Conservation (phyloP, 495 filamentous ascomycete genomes). For the Penicillium tannophilum region DNA sequence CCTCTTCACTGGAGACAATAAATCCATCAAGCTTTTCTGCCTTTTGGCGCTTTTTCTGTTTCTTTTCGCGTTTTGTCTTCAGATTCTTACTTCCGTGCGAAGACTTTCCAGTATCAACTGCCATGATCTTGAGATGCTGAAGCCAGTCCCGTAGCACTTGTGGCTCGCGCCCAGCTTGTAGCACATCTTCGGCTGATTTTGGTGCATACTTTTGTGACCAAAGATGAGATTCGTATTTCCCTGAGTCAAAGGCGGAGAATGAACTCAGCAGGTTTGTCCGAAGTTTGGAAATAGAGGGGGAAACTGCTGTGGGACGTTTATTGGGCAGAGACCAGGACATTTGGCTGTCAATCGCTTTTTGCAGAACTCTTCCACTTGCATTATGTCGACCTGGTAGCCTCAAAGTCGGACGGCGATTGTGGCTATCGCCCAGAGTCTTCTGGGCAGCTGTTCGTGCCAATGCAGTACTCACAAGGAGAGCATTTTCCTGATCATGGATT, state of each 20-base stretch:
- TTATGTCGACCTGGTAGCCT: slow-evolving; percentile 38
- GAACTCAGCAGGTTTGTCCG: slow-evolving; percentile 59
- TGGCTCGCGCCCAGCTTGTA: slow-evolving; percentile 75
- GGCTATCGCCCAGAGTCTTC: background rate
- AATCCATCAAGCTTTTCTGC: slow-evolving; percentile 79
- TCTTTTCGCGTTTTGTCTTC: slow-evolving; percentile 45
- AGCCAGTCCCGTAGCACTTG: slow-evolving; percentile 82
- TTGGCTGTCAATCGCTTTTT: slow-evolving; percentile 36
- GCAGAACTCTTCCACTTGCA: slow-evolving; percentile 38
- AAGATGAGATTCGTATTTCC: slow-evolving; percentile 66
- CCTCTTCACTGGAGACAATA: slow-evolving; percentile 82
- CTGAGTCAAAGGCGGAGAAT: slow-evolving; percentile 79
- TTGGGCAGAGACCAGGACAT: slow-evolving; percentile 30
- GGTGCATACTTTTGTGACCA: slow-evolving; percentile 94
- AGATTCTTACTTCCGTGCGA: slow-evolving; percentile 45
- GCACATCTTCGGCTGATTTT: slow-evolving; percentile 63
- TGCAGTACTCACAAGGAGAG: slow-evolving; percentile 25
- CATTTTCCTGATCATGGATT: slow-evolving; percentile 39
- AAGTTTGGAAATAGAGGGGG: slow-evolving; percentile 55
- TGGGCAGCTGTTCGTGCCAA: slow-evolving; percentile 16
- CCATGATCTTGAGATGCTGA: slow-evolving; percentile 67
- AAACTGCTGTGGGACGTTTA: slow-evolving; percentile 2
- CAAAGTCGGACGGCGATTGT: slow-evolving; percentile 13
- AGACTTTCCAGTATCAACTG: slow-evolving; percentile 65
- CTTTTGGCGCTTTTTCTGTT: slow-evolving; percentile 68